Evolutionary conservation across 306 rosid genomes (phyloP).

Genomic region (Prunus davidiana): DNA sequence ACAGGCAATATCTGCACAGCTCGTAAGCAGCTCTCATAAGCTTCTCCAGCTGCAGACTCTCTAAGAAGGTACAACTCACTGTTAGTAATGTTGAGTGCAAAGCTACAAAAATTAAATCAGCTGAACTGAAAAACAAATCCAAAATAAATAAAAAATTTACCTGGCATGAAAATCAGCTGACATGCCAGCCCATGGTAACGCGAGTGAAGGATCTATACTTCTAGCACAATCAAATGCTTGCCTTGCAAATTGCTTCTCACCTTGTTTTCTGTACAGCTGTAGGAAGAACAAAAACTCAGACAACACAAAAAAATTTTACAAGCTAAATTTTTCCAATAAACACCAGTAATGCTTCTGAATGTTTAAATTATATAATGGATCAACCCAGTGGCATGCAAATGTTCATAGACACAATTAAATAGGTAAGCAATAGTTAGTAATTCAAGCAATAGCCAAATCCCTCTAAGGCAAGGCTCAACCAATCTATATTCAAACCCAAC

Average conservation of each 20-base stretch:
- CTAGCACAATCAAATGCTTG: slow-evolving; percentile 88
- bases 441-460: background rate
- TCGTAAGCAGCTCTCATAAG: slow-evolving; percentile 83
- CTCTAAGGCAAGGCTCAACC: background rate
- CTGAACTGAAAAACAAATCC: background rate
- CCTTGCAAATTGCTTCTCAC: slow-evolving; percentile 64
- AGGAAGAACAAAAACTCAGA: slow-evolving; percentile 17
- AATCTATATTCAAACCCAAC: background rate
- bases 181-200: slow-evolving; percentile 99
- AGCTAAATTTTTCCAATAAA: background rate
- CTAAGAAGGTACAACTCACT: slow-evolving; percentile 24
- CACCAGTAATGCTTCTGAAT: background rate
- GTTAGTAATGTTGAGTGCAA: slow-evolving; percentile 20
- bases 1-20: slow-evolving; percentile 90
- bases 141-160: slow-evolving; percentile 33
- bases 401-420: background rate
- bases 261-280: slow-evolving; percentile 68
- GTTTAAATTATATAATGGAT: background rate
- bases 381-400: slow-evolving; percentile 1
- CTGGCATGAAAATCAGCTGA: slow-evolving; percentile 61
- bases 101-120: background rate
- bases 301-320: background rate
- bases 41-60: slow-evolving; percentile 68
- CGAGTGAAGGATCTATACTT: slow-evolving; percentile 89
- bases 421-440: background rate